Conservation (phyloP, 768 basidiomycete genomes). For the Amanita phalloides region DNA sequence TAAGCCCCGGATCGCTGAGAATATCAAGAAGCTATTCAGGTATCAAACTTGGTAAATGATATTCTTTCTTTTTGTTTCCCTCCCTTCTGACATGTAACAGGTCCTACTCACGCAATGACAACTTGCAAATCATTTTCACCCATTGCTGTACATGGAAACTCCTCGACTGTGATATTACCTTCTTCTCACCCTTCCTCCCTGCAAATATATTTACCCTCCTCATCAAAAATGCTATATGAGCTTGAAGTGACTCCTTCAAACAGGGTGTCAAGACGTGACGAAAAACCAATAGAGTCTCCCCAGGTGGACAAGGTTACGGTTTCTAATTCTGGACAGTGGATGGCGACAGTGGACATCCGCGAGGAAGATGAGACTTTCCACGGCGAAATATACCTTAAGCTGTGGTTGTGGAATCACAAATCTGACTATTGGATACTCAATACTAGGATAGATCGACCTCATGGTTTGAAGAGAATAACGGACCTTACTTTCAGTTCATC, state of each 20-base stretch:
- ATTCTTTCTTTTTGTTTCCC: background rate
- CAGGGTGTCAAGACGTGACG: conserved; percentile 73
- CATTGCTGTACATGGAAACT: conserved; percentile 69
- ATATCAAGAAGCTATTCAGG: conserved; percentile 64
- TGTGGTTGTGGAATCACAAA: conserved; percentile 80
- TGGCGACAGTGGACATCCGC: conserved; percentile 82
- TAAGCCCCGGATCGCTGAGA: conserved; percentile 62
- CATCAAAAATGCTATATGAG: conserved; percentile 67
- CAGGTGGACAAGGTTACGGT: conserved; percentile 63
- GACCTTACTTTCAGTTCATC: conserved; percentile 60
- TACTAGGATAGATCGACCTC: conserved; percentile 84
- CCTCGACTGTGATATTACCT: conserved; percentile 74
- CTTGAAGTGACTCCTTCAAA: conserved; percentile 93
- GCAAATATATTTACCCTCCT: conserved; percentile 74
- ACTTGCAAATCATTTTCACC: conserved; percentile 35
- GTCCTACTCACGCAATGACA: conserved; percentile 22
- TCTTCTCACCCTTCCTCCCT: conserved; percentile 95
- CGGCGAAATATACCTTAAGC: conserved; percentile 71
- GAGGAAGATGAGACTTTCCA: conserved; percentile 55
- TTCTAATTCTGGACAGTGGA: conserved; percentile 70
- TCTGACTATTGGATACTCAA: conserved; percentile 63
- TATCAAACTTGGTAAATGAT: conserved; percentile 60
- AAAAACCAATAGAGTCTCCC: conserved; percentile 63
- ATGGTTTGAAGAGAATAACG: conserved; percentile 54
- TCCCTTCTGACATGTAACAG: conserved; percentile 10